phyloP scores from a whole-genome alignment of 2,329 filamentous ascomycete species.

The Aspergillus fijiensis region DNA sequence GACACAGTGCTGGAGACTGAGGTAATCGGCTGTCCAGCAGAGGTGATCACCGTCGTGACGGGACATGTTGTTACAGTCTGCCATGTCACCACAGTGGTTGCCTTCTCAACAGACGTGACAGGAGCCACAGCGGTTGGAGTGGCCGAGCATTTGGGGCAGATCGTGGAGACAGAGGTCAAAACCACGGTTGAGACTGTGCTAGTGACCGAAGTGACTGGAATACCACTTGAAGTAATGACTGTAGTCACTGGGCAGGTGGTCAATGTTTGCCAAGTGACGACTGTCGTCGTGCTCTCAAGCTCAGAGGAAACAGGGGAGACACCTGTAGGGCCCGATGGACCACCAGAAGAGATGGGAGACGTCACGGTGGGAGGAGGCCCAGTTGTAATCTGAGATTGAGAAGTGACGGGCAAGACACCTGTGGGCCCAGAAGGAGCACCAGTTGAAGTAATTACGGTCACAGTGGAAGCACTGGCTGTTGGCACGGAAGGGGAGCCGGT shows the following conservation, averaged over 20 bases:
- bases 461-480: neutral
- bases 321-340: neutral
- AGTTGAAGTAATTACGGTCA: neutral
- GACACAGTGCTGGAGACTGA: constrained; percentile 59
- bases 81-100: constrained; percentile 29
- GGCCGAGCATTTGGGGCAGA: constrained; percentile 2
- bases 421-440: neutral
- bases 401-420: neutral
- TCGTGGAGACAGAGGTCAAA: constrained; percentile 24
- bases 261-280: constrained; percentile 27
- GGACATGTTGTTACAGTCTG: constrained; percentile 35
- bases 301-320: constrained; percentile 1
- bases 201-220: constrained; percentile 53
- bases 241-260: constrained; percentile 36
- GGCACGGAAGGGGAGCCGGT: neutral
- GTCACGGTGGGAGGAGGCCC: neutral
- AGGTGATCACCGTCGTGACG: constrained; percentile 38
- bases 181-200: constrained; percentile 58
- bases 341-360: neutral
- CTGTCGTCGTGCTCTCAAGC: constrained; percentile 6
- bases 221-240: constrained; percentile 46
- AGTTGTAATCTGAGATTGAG: neutral
- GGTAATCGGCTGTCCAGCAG: constrained; percentile 51
- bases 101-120: constrained; percentile 3
- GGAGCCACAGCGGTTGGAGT: constrained; percentile 15